Evolutionary conservation across 78 protist genomes (phyloP).

Genomic region (Polysphondylium violaceum): DNA sequence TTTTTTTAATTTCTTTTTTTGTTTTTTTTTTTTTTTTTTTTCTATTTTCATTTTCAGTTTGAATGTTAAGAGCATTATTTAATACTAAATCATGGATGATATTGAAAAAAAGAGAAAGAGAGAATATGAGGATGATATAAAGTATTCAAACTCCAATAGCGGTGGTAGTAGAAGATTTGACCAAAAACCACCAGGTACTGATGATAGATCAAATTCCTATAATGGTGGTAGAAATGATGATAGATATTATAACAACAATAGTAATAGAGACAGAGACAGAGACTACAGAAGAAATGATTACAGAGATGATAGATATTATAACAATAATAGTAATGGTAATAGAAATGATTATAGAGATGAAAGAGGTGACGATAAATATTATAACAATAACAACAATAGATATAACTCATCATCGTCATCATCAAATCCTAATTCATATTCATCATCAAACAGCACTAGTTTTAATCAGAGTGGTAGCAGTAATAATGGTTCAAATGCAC

Average conservation of each 20-base stretch:
- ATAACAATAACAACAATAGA: background rate
- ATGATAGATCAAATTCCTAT: background rate
- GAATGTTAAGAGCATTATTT: too few relatives aligned
- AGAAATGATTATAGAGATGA: background rate
- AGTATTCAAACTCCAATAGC: background rate
- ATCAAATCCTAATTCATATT: background rate
- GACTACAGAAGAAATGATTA: background rate
- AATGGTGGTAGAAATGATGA: background rate
- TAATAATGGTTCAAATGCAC: background rate
- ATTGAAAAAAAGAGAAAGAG: slow-evolving; percentile 11
- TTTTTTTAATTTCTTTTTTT: too few relatives aligned
- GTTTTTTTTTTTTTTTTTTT: too few relatives aligned
- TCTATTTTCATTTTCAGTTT: too few relatives aligned
- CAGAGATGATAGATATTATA: background rate
- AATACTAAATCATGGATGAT: slow-evolving; percentile 25
- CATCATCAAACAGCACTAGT: background rate
- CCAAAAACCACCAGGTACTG: background rate
- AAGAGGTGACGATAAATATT: background rate
- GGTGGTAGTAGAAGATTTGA: background rate
- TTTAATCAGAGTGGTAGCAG: background rate
- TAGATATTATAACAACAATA: background rate
- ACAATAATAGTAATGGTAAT: background rate
- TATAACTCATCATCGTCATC: background rate
- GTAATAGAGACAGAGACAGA: background rate
- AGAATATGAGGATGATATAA: background rate